These are phyloP conservation scores for Hirsutella minnesotensis DNA, from an alignment of 2,329 filamentous ascomycete genomes.

Conservation along the genomic window DNA sequence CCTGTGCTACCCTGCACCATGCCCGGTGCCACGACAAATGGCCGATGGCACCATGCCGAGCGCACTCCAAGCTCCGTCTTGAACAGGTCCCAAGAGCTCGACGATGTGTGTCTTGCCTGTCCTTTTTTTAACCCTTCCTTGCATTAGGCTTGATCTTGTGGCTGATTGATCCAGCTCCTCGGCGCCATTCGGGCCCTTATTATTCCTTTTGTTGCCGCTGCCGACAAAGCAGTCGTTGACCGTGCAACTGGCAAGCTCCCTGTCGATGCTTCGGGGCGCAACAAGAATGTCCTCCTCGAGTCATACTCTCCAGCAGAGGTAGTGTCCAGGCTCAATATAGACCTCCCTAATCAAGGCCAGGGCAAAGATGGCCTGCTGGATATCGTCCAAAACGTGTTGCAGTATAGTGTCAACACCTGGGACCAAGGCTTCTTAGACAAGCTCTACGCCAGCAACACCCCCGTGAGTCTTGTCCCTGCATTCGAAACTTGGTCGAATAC, in stretches of 20 bases:
- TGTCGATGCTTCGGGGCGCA: constrained; percentile 22
- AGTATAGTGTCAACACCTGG: constrained; percentile 96
- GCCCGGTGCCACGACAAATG: too few relatives aligned
- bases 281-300: constrained; percentile 51
- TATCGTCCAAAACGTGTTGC: constrained; percentile 58
- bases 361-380: constrained; percentile 66
- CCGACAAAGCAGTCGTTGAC: constrained; percentile 48
- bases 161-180: constrained; percentile 43
- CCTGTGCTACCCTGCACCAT: too few relatives aligned
- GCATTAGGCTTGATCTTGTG: background rate
- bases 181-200: constrained; percentile 55
- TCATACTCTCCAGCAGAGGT: constrained; percentile 46
- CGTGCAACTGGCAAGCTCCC: constrained; percentile 39
- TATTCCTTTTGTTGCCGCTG: constrained; percentile 57
- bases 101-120: constrained; percentile 10
- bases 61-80: too few relatives aligned
- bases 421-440: constrained; percentile 95
- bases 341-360: constrained; percentile 44
- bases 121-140: background rate
- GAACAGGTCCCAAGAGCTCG: constrained; percentile 4
- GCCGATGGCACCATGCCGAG: too few relatives aligned
- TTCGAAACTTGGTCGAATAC: constrained; percentile 2
- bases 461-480: constrained; percentile 33
- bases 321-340: constrained; percentile 41
- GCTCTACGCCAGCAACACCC: constrained; percentile 81